Conservation (phyloP, 192 early-diverging fungal species). For the Haplosporangium gracile region DNA sequence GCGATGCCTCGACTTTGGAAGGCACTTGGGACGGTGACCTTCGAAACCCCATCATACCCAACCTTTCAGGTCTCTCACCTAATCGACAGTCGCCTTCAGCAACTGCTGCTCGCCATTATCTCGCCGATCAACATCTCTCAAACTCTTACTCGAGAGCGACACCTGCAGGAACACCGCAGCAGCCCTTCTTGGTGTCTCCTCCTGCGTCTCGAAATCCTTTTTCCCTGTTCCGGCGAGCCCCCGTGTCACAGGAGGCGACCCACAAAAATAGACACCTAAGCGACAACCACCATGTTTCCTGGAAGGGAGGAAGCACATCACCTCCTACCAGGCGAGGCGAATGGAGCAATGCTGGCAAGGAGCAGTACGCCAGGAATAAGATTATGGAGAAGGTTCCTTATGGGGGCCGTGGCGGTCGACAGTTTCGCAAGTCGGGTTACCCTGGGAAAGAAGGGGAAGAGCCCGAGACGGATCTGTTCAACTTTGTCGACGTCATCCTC, state of each 20-base stretch:
- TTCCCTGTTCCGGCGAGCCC: constrained; percentile 14
- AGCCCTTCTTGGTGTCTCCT: background rate
- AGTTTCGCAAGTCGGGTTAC: constrained; percentile 21
- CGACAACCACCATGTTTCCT: background rate
- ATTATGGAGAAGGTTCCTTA: background rate
- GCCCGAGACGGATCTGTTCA: constrained; percentile 44
- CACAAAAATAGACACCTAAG: background rate
- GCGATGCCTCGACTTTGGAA: background rate
- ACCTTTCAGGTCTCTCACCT: background rate
- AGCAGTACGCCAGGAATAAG: background rate
- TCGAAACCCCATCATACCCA: background rate
- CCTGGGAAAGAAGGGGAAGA: constrained; percentile 40
- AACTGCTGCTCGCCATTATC: background rate
- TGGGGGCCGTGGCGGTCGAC: background rate
- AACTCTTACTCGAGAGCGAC: background rate
- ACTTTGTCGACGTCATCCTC: constrained; percentile 35
- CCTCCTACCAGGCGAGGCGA: background rate
- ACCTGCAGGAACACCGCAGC: constrained; percentile 1
- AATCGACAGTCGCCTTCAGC: background rate
- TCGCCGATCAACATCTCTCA: background rate
- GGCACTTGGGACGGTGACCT: constrained; percentile 3
- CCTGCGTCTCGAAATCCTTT: constrained; percentile 13
- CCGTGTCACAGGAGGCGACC: background rate
- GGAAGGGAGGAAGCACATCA: background rate
- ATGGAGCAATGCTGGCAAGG: background rate